Conservation (phyloP, 2,329 filamentous ascomycete species). For the Verticillium zaregamsianum region DNA sequence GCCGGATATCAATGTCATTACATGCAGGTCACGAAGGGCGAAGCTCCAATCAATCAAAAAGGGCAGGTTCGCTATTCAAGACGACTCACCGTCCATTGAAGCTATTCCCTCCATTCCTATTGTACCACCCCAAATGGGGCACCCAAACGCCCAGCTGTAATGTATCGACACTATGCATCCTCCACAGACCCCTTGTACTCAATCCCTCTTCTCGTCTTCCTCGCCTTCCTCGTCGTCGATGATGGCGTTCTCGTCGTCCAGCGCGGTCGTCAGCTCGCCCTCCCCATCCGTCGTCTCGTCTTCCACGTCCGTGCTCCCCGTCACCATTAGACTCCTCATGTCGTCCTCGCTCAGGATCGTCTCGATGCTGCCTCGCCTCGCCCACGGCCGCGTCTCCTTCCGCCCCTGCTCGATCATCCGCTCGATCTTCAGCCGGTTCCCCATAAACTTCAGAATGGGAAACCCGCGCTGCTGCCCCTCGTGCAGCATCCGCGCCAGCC, state of each 20-base stretch:
- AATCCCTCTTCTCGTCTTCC: constrained; percentile 15
- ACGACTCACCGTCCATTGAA: neutral
- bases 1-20: too few relatives aligned
- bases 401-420: constrained; percentile 58
- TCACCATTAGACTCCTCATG: constrained; percentile 41
- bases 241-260: constrained; percentile 23
- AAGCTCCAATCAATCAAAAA: neutral
- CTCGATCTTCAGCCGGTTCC: constrained; percentile 83
- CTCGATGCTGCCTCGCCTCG: constrained; percentile 50
- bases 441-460: constrained; percentile 86
- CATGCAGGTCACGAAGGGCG: too few relatives aligned
- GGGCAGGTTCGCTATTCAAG: neutral
- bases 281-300: constrained; percentile 18
- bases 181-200: constrained; percentile 2
- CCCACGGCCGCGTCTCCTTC: constrained; percentile 44
- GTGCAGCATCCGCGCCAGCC: constrained; percentile 83
- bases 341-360: constrained; percentile 60
- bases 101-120: neutral
- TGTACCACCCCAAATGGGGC: neutral
- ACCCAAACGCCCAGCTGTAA: neutral
- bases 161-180: neutral
- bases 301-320: constrained; percentile 11
- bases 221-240: constrained; percentile 18
- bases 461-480: constrained; percentile 87
- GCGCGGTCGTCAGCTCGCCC: constrained; percentile 27